Base-by-base conservation (phyloP, 2,329 filamentous ascomycete genomes). In the Cordyceps pruinosa region DNA sequence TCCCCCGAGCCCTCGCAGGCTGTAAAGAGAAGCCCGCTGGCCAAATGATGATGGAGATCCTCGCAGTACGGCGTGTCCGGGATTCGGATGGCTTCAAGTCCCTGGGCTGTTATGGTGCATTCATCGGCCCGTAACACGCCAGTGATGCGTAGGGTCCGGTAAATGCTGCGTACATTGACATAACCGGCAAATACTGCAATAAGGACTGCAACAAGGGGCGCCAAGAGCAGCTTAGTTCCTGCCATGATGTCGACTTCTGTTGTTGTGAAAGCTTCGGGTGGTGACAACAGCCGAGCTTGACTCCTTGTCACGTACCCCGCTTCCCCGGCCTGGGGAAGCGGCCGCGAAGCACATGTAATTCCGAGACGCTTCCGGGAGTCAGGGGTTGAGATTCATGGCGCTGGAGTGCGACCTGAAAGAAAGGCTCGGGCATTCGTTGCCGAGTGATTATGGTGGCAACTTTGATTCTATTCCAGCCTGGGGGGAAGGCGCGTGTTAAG, bases 41-140 rank as follows among this genome's bases (percentile, higher is more conserved):
- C 66, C 1, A 64, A 64, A 59, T 85, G 77, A 56, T 82, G 75
- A 62, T 86, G 82, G 4, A 86, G 48, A 59, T 86, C 83, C 62
- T 86, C 84, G 63, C 83, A 85, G 17, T 81, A 73, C 3, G 72
- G 65, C 0, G 83, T 85, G 60, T 81, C 77, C 0, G 73, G 66
- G 10, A 86, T 79, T 10, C 64, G 59, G 6, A 73, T 62, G 1
- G 80, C 63, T 23, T 73, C 69, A 4, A 69, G 59, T 3, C 56
- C 48, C 5, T 58, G 28, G 5, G n/a, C 28, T 17, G 34, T 30
- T 10, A 50, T 59, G 46, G 39, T 51, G 39, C 28, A 39, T 21
- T 28, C 32, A 15, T 52, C 47, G 7, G 17, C 34, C 25, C 52
- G 39, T 10, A 59, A 25, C 13, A 59, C 34, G 21, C 57, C 57